Evolutionary conservation across 1,139 yeast species (phyloP), one percentile per base, ranked within the genome.

Genomic region (Nakaseomyces uthaithaninus): DNA sequence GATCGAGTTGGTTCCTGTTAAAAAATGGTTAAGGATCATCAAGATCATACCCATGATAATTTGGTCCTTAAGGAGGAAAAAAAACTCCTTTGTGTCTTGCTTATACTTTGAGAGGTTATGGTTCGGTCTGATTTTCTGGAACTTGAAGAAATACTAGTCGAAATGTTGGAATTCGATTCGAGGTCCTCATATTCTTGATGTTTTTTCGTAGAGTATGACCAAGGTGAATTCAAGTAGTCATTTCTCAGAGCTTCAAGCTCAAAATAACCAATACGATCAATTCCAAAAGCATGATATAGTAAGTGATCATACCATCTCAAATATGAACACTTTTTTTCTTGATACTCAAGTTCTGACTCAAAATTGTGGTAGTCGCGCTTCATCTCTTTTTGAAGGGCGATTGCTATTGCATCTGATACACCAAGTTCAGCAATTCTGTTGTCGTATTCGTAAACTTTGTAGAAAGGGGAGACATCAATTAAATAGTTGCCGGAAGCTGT

Each of bases 211-310:
- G 4, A 28, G 18, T 28, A 28, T 9, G 24, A 19, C 35, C 35
- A 31, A 4, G 35, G 35, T 12, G 35, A 19, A 12, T 31, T 19
- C 17, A 19, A 14, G 17, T 19, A 31, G 3, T 31, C 25, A n/a
- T 31, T 19, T 12, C 35, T 19, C 9, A n/a, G 16, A 12, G 12
- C 4, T 3, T 36, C 27, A 2, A 36, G 25, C 27, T 48, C 41
- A 42, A 53, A 59, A 40, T 42, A 58, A 2, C 59, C 59, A 6
- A 40, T 35, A 17, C 47, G 44, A 41, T 56, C 62, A 10, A 44
- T 41, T 6, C 58, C 57, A 24, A 55, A 51, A 4, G 52, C n/a
- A 34, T 48, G 50, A 45, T 53, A 51, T 19, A 52, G 27, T 6
- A 53, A 12, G 37, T 50, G 47, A 40, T 57, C 58, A 31, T 31